Conservation (phyloP, 2,329 filamentous ascomycete species). For the Aspergillus novofumigatus region DNA sequence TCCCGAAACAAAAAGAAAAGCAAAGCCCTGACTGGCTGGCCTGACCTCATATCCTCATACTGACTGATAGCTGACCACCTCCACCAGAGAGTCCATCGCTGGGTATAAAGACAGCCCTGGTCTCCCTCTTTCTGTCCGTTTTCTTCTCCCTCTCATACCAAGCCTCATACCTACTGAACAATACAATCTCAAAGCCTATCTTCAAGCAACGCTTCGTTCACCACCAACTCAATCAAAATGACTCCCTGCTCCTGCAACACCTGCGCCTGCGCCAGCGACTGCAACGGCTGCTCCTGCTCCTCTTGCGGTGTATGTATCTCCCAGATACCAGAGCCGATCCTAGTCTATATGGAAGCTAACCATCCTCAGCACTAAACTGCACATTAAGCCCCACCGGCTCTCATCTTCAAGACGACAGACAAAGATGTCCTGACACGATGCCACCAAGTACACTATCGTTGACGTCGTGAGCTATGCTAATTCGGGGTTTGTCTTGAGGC, state of each 20-base stretch:
- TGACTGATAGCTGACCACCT: background rate
- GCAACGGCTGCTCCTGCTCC: slow-evolving; percentile 27
- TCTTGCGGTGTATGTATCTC: slow-evolving; percentile 22
- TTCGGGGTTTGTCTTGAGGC: background rate
- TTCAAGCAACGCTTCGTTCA: background rate
- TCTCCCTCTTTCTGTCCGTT: background rate
- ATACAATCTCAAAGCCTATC: background rate
- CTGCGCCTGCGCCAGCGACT: slow-evolving; percentile 33
- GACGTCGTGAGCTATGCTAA: background rate
- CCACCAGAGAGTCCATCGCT: background rate
- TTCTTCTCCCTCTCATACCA: background rate
- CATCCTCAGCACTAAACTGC: slow-evolving; percentile 10
- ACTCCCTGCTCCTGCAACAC: slow-evolving; percentile 39
- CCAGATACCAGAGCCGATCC: background rate
- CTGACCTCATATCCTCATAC: background rate
- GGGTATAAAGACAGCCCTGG: background rate
- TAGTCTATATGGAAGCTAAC: background rate
- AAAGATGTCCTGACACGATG: background rate
- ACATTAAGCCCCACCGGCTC: background rate
- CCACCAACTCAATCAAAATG: slow-evolving; percentile 29
- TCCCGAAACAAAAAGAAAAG: background rate
- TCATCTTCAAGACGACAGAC: background rate
- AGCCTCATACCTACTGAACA: background rate
- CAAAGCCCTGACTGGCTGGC: background rate
- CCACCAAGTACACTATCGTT: background rate